These are phyloP conservation scores for Vitis labrusca DNA, from an alignment of 164 flowering plant species.

Conservation along the genomic window DNA sequence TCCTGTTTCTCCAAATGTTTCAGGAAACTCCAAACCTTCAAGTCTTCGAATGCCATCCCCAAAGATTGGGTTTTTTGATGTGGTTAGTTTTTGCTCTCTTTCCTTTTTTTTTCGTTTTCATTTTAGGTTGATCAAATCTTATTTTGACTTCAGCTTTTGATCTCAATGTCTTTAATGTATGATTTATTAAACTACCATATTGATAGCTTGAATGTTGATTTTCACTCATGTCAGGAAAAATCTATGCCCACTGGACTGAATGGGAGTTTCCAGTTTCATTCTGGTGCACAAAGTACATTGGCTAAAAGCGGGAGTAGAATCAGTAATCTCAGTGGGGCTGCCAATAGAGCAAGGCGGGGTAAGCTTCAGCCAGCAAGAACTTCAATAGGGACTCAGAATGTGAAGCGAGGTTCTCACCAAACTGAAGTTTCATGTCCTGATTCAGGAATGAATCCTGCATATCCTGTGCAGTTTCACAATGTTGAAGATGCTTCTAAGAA, in stretches of 20 bases:
- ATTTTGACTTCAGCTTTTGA: not conserved
- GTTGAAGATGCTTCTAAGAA: constrained; percentile 10
- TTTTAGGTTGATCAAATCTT: not conserved
- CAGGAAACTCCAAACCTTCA: constrained; percentile 40
- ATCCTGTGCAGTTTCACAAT: constrained; percentile 13
- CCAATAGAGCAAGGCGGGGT: constrained; percentile 17
- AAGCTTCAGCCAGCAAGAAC: constrained; percentile 26
- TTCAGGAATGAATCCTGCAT: constrained; percentile 11
- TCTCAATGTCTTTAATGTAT: not conserved
- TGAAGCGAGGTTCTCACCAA: constrained; percentile 10
- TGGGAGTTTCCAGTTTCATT: constrained; percentile 22
- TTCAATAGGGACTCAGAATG: constrained; percentile 5
- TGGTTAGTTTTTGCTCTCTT: constrained; percentile 36
- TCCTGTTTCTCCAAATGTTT: constrained; percentile 14
- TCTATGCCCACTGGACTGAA: constrained; percentile 6
- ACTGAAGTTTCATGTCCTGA: constrained; percentile 1
- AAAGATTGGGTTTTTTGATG: constrained; percentile 77
- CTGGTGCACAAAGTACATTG: constrained; percentile 4
- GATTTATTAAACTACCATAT: too few species aligned
- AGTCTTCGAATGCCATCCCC: constrained; percentile 82
- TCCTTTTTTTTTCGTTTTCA: not conserved
- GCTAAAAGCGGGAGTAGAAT: not conserved
- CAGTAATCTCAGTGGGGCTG: constrained; percentile 11
- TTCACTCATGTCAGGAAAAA: constrained; percentile 13
- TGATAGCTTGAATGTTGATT: too few species aligned